Conservation (phyloP, 371 early-diverging fungal genomes). For the Actinomortierella wolfii region DNA sequence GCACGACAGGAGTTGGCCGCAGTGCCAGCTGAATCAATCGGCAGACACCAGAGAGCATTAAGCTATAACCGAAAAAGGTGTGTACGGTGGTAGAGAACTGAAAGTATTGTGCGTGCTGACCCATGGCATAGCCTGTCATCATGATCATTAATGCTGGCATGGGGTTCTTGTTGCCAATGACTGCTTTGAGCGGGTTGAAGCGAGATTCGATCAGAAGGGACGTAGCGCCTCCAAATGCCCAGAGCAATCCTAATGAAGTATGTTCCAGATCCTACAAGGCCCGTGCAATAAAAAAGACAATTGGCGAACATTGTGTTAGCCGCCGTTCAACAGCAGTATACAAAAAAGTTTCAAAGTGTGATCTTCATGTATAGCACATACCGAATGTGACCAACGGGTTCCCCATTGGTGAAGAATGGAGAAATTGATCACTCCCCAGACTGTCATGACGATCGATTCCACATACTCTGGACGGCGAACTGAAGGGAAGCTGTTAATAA, state of each 20-base stretch:
- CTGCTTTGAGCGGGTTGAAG: conserved; percentile 23
- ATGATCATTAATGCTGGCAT: conserved; percentile 35
- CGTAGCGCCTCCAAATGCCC: conserved; percentile 31
- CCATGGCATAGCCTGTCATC: conserved; percentile 39
- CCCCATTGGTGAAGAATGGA: conserved; percentile 45
- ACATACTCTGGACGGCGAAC: conserved; percentile 36
- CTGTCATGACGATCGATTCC: conserved; percentile 37
- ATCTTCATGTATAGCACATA: conserved; percentile 8
- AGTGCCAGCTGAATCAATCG: conserved; percentile 35
- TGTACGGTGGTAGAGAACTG: conserved; percentile 33
- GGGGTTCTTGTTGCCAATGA: conserved; percentile 37
- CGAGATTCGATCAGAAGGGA: conserved; percentile 34
- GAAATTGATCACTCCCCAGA: conserved; percentile 47
- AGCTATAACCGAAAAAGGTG: conserved; percentile 39
- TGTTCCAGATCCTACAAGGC: conserved; percentile 34
- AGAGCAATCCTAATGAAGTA: conserved; percentile 37
- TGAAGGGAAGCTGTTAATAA: conserved; percentile 35
- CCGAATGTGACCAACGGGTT: conserved; percentile 42
- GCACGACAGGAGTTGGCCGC: conserved; percentile 20
- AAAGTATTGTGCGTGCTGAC: conserved; percentile 42
- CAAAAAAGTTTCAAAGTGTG: not conserved
- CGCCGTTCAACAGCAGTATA: not conserved
- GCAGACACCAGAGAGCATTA: conserved; percentile 34
- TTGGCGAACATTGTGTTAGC: not conserved
- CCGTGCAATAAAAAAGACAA: not conserved